A percentile compares a stretch with the other conserved stretches of the same genome.
These are phyloP conservation scores for Diphasiastrum complanatum DNA, from an alignment of 83 land plant species.

Conservation along the genomic window DNA sequence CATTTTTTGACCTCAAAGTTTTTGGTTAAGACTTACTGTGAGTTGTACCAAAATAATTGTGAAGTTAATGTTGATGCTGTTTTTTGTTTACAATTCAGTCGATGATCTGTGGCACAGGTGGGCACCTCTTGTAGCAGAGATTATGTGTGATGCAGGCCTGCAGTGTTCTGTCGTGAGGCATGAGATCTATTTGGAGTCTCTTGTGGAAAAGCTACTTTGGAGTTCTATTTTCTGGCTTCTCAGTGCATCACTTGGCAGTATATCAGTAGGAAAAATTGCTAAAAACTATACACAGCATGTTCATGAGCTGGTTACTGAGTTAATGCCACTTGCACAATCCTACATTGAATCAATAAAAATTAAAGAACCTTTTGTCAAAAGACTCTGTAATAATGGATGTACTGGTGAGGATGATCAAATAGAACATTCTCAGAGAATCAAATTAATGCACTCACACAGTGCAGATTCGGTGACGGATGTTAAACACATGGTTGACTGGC, in stretches of 20 bases:
- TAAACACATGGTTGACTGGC: constrained; percentile 7
- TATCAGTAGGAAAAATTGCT: constrained; percentile 5
- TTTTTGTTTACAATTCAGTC: too few relatives aligned
- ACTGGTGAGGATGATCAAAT: neutral
- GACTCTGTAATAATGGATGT: too few relatives aligned
- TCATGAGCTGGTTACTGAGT: neutral
- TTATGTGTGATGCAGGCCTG: constrained; percentile 7
- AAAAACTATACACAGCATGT: neutral
- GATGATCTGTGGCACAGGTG: neutral
- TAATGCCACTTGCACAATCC: constrained; percentile 2
- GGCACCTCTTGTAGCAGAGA: neutral
- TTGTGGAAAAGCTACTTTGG: constrained; percentile 14
- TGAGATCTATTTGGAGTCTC: neutral
- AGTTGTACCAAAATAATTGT: too few relatives aligned
- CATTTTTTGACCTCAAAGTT: neutral
- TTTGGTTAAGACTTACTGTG: too few relatives aligned
- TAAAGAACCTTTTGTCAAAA: too few relatives aligned
- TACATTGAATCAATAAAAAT: too few relatives aligned
- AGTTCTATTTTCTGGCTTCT: constrained; percentile 15
- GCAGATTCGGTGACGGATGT: too few relatives aligned
- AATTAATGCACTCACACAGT: too few relatives aligned
- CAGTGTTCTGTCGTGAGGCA: neutral
- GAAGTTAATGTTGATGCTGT: too few relatives aligned
- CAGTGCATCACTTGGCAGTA: constrained; percentile 6
- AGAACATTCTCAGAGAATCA: neutral